Percentiles rank a stretch among this genome's conserved stretches.
phyloP scores from a whole-genome alignment of 1,139 yeast species.

The Scheffersomyces illinoinensis region DNA sequence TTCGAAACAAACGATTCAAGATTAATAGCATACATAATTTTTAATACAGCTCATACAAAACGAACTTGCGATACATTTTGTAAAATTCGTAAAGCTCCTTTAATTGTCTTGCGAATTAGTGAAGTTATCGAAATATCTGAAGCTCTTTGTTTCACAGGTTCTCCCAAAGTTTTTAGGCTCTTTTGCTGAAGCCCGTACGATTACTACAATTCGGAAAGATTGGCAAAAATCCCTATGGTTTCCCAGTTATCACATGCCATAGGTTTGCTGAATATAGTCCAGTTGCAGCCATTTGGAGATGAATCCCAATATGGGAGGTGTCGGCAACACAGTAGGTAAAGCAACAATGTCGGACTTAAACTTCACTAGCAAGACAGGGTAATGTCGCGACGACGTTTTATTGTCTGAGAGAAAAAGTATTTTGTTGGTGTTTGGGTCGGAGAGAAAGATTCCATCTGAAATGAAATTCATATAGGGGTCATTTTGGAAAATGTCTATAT shows the following conservation, averaged over 20 bases:
- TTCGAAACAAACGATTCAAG: slow-evolving; percentile 22
- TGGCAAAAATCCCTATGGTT: too few relatives aligned
- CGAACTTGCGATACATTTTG: not conserved
- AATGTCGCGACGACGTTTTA: not conserved
- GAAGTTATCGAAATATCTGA: too few relatives aligned
- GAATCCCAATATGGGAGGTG: not conserved
- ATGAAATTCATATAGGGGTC: not conserved
- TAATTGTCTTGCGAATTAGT: too few relatives aligned
- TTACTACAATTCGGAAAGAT: not conserved
- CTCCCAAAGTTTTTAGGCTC: too few relatives aligned
- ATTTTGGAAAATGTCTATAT: not conserved
- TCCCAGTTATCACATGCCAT: not conserved
- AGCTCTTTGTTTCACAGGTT: too few relatives aligned
- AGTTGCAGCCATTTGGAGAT: not conserved
- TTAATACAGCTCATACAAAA: not conserved
- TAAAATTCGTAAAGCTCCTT: not conserved
- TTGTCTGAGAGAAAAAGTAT: not conserved
- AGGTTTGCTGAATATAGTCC: not conserved
- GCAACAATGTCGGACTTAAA: not conserved
- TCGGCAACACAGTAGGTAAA: not conserved
- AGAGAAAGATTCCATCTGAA: not conserved
- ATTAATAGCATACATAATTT: slow-evolving; percentile 28
- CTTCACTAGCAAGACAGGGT: not conserved
- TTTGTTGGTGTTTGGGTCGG: not conserved
- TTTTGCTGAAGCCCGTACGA: too few relatives aligned